Conservation (phyloP, 2,329 filamentous ascomycete genomes). For the Xylariales sp. region DNA sequence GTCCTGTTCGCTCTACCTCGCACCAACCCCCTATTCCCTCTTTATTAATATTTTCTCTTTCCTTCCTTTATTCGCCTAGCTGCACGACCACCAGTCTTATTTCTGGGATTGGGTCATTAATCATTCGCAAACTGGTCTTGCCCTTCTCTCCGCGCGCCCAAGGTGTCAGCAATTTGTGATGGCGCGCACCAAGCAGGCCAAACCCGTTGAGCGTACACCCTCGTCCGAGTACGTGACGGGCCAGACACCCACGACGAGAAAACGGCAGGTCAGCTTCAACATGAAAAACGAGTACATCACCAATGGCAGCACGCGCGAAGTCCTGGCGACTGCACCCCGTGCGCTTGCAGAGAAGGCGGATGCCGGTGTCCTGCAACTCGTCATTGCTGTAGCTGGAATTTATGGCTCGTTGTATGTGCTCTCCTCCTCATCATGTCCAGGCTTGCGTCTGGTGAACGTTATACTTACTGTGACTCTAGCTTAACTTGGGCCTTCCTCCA, state of each 20-base stretch:
- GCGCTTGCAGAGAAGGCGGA: slow-evolving; percentile 39
- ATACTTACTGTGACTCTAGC: slow-evolving; percentile 36
- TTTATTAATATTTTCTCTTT: too few relatives aligned
- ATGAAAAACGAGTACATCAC: slow-evolving; percentile 17
- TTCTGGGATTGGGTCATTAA: too few relatives aligned
- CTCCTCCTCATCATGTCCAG: not conserved
- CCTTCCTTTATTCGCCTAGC: too few relatives aligned
- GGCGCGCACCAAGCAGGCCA: slow-evolving; percentile 68
- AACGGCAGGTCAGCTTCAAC: slow-evolving; percentile 22
- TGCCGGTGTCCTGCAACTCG: slow-evolving; percentile 67
- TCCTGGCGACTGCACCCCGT: slow-evolving; percentile 15
- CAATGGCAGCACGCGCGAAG: slow-evolving; percentile 18
- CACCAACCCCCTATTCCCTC: too few relatives aligned
- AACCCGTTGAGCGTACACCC: slow-evolving; percentile 58
- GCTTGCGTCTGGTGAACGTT: too few relatives aligned
- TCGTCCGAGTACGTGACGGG: slow-evolving; percentile 60
- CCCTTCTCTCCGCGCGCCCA: not conserved
- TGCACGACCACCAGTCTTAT: too few relatives aligned
- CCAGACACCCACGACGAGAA: slow-evolving; percentile 15
- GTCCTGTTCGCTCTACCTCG: too few relatives aligned
- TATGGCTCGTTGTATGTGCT: slow-evolving; percentile 85
- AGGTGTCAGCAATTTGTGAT: slow-evolving; percentile 41
- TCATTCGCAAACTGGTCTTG: too few relatives aligned
- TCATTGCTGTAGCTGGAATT: slow-evolving; percentile 86
- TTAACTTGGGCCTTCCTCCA: slow-evolving; percentile 95